Base-by-base conservation (phyloP, 306 rosid species). In the Gastrolobium bilobum region DNA sequence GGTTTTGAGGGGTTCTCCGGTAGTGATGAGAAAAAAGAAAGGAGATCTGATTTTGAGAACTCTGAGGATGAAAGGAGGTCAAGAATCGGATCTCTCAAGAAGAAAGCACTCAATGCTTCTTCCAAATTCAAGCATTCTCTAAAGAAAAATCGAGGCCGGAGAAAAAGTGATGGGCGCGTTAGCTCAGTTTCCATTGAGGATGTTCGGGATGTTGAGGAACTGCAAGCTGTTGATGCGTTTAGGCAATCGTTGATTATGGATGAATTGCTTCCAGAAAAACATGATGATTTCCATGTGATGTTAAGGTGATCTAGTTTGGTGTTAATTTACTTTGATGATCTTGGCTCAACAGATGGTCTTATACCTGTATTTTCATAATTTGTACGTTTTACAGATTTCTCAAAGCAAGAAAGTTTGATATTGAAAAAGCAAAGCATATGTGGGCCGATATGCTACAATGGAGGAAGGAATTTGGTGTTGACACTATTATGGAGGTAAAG, bases 171-270 rank as follows among this genome's bases (percentile, higher is more conserved):
- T 71, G 97, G 91, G 14, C 86, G 98, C 35, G 99, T 95, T 54
- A 93, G 98, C 83, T 95, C 99, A 20, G 99, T 93, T 71, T 95
- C 99, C 57, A 95, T 95, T 51, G 99, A 95, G 81, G 99, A 95
- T 76, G 88, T 95, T 78, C 88, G 99, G 20, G 97, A 95, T 84
- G 88, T 88, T 58, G 98, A 91, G 79, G 99, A 95, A 83, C 90
- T 88, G 66, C 88, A 73, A 81, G 94, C 91, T 53, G 99, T 95
- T 52, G 98, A 93, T 79, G 84, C 84, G 7, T 95, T 95, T 86
- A 84, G 96, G 4, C 97, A 90, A 26, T 77, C 97, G 2, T 81
- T 95, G 20, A 39, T 93, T 58, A 62, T 89, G 85, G 99, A 95
- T 14, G 97, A 95, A 57, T 60, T 93, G 83, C 98, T 95, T 48